phyloP scores from a whole-genome alignment of 2,329 filamentous ascomycete species.

The Raffaelea ambrosiae region DNA sequence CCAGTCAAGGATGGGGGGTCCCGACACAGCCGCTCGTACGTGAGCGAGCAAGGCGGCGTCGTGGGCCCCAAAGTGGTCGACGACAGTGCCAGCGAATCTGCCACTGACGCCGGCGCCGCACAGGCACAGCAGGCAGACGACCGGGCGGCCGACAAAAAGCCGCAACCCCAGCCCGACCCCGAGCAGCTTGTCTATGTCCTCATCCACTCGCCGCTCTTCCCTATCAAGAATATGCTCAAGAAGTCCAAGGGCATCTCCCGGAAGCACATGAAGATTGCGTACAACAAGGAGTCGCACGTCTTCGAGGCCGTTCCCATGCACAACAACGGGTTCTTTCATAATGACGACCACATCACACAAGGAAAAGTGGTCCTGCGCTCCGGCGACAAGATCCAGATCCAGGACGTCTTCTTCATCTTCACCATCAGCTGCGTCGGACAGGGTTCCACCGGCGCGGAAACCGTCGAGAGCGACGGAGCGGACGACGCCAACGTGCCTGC shows the following conservation, averaged over 20 bases:
- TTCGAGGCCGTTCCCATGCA: conserved; percentile 58
- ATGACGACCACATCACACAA: conserved; percentile 49
- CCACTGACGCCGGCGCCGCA: too few species aligned
- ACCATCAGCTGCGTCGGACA: conserved; percentile 55
- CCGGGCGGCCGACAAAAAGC: conserved; percentile 35
- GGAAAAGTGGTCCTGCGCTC: conserved; percentile 51
- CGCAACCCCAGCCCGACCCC: conserved; percentile 33
- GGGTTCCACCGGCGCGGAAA: conserved; percentile 50
- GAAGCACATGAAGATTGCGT: conserved; percentile 64
- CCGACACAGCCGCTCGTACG: conserved; percentile 40
- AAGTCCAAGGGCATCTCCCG: conserved; percentile 58
- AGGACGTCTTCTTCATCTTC: conserved; percentile 60
- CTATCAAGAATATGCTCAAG: too few species aligned
- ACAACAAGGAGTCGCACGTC: conserved; percentile 51
- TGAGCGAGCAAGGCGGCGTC: conserved; percentile 63
- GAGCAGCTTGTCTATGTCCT: too few species aligned
- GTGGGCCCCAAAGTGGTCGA: conserved; percentile 54
- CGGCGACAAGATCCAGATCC: conserved; percentile 62
- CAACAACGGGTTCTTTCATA: conserved; percentile 61
- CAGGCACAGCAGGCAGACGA: conserved; percentile 22
- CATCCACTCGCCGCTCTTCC: too few species aligned
- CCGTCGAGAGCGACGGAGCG: conserved; percentile 20
- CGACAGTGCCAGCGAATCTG: conserved; percentile 28
- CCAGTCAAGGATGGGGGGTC: too few species aligned
- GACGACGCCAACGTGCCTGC: too few species aligned